Base-by-base conservation (phyloP, 116 monocot species). In the Zostera marina region DNA sequence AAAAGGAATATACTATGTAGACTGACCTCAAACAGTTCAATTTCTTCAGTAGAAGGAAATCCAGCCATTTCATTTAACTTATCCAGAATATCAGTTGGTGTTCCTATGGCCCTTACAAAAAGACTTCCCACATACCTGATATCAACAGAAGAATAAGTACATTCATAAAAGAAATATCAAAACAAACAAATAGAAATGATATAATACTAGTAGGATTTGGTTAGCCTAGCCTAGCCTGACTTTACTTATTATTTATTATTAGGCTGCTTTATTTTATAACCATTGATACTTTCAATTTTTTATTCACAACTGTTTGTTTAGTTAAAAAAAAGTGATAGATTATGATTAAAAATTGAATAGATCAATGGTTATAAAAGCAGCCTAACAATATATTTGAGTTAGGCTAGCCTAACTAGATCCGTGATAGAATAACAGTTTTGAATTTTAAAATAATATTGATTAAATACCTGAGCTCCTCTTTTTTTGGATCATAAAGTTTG, bases 401-500 rank as follows among this genome's bases (percentile, higher is more conserved):
- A n/a, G n/a, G n/a, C n/a, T n/a, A n/a, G n/a, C n/a, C n/a, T n/a
- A n/a, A n/a, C n/a, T n/a, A n/a, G n/a, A n/a, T n/a, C n/a, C n/a
- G n/a, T n/a, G n/a, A n/a, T n/a, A n/a, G n/a, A n/a, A n/a, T 12
- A 42, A 26, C 23, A 15, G 11, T 44, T 63, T 53, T 54, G 42
- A 58, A 25, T 44, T 63, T 53, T 54, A 25, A 58, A 25, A 26
- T 24, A 56, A 17, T 45, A 49, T 0, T 58, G 42, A 22, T 47
- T 2, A 66, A 63, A 17, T 83, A 98, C 99, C 91, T 69, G 21
- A 99, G 75, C 63, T 91, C 82, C 77, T 90, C 99, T 62, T 81
- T 91, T 61, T 91, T 81, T 64, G 99, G 91, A 68, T 91, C 99
- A 77, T 99, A 99, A 48, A 91, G 81, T 71, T 99, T 98, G 76